phyloP scores from a whole-genome alignment of 495 filamentous ascomycete genomes.

The Collariella sp. region DNA sequence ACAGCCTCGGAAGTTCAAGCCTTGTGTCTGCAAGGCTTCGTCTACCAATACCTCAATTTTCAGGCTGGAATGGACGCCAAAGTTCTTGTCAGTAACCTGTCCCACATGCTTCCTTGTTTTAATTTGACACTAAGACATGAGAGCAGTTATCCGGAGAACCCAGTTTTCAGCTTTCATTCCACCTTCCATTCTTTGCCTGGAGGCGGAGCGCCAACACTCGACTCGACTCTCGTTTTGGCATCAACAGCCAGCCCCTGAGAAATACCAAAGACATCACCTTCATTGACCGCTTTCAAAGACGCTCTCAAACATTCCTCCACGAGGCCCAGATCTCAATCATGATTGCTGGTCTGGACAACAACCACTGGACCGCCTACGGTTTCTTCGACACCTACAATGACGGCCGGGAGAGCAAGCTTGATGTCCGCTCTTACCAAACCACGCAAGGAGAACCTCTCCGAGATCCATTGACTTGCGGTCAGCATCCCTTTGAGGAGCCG shows the following conservation, averaged over 20 bases:
- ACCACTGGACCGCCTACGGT: conserved; percentile 14
- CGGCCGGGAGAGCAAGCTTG: conserved; percentile 7
- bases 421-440: conserved; percentile 3
- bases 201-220: not conserved
- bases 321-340: conserved; percentile 16
- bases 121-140: not conserved
- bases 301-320: conserved; percentile 2
- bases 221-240: not conserved
- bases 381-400: conserved; percentile 21
- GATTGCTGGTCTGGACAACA: conserved; percentile 13
- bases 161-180: conserved; percentile 13
- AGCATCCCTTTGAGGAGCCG: not conserved
- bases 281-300: not conserved
- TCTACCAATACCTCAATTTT: conserved; percentile 17
- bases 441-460: not conserved
- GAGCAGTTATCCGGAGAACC: not conserved
- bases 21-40: conserved; percentile 6
- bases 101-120: not conserved
- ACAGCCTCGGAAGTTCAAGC: conserved; percentile 10
- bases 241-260: not conserved
- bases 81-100: not conserved
- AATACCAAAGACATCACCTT: not conserved
- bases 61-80: conserved; percentile 6
- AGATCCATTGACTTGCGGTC: conserved; percentile 5
- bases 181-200: conserved; percentile 13